Conservation (phyloP, 305 asterid species). For the Solanum chacoense region DNA sequence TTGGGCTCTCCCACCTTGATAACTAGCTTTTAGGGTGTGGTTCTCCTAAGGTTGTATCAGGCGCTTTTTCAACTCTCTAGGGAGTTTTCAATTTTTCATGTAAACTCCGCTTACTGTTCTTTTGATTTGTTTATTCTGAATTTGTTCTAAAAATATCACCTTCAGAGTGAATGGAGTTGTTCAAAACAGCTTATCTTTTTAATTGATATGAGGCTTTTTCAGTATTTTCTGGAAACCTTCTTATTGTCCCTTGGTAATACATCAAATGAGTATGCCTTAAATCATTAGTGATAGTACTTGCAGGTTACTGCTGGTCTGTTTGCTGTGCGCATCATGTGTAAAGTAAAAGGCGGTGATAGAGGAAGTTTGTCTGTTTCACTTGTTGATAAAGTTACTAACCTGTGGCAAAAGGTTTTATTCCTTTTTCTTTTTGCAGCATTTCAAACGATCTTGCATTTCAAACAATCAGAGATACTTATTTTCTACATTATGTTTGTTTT, state of each 20-base stretch:
- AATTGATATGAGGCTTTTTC: background rate
- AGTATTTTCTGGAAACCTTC: background rate
- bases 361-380: constrained; percentile 78
- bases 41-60: background rate
- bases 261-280: background rate
- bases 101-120: background rate
- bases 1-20: background rate
- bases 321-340: constrained; percentile 57
- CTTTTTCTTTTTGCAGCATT: background rate
- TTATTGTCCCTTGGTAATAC: background rate
- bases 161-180: background rate
- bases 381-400: constrained; percentile 33
- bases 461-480: background rate
- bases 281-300: constrained; percentile 1
- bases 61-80: background rate
- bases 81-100: background rate
- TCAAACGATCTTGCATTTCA: background rate
- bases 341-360: constrained; percentile 46
- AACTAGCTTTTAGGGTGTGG: background rate
- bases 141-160: background rate
- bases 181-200: background rate
- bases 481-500: constrained; percentile 13
- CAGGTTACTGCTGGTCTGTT: constrained; percentile 73
- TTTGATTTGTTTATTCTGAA: background rate
- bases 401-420: constrained; percentile 59